Conservation (phyloP, 768 basidiomycete genomes). For the Amanita thiersii region DNA sequence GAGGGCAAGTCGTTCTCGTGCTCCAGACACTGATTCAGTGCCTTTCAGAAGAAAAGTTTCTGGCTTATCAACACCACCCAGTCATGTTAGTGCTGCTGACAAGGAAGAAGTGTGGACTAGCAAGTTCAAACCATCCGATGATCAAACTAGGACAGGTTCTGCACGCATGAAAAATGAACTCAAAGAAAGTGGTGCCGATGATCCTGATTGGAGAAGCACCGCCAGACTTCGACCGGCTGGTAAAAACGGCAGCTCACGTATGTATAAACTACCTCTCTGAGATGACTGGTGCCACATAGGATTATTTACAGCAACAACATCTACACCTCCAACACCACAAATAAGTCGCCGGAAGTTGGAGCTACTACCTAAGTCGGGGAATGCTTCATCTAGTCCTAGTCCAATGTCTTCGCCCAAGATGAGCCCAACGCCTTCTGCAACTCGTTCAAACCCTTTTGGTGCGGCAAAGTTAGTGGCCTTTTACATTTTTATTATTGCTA, state of each 20-base stretch:
- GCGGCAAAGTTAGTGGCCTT: slow-evolving; percentile 56
- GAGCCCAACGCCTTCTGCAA: slow-evolving; percentile 27
- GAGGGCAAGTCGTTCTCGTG: slow-evolving; percentile 50
- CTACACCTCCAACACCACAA: slow-evolving; percentile 79
- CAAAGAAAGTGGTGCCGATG: slow-evolving; percentile 40
- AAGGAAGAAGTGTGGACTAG: slow-evolving; percentile 70
- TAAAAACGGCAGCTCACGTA: slow-evolving; percentile 55
- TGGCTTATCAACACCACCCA: slow-evolving; percentile 40
- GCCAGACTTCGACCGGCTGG: slow-evolving; percentile 32
- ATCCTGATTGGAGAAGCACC: slow-evolving; percentile 65
- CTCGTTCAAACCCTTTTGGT: slow-evolving; percentile 78
- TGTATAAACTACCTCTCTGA: slow-evolving; percentile 16
- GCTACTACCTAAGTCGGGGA: slow-evolving; percentile 71
- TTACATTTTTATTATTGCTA: slow-evolving; percentile 5
- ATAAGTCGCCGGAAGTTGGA: slow-evolving; percentile 75
- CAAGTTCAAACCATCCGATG: slow-evolving; percentile 56
- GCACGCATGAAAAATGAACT: slow-evolving; percentile 44
- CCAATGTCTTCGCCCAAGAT: slow-evolving; percentile 78
- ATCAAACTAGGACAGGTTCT: slow-evolving; percentile 36
- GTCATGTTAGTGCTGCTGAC: slow-evolving; percentile 50
- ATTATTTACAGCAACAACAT: slow-evolving; percentile 43
- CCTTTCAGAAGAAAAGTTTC: slow-evolving; percentile 49
- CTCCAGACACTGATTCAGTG: slow-evolving; percentile 40
- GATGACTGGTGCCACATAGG: slow-evolving; percentile 8
- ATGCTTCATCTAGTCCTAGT: slow-evolving; percentile 58